Base-by-base conservation (phyloP, 2,329 filamentous ascomycete species). In the Xylaria sp. region DNA sequence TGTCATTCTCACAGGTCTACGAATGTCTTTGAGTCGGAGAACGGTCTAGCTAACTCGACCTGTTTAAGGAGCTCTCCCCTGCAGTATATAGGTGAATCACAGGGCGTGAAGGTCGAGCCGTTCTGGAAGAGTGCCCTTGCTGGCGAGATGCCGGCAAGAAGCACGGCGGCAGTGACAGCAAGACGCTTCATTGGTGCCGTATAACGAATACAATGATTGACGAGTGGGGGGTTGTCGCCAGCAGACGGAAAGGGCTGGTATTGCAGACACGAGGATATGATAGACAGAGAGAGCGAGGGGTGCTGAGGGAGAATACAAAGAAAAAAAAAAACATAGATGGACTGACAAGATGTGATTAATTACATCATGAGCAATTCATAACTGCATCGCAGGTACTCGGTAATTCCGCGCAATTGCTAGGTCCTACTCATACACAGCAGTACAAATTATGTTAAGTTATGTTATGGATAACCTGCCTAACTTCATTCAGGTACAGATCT, bases 21-120 rank as follows among this genome's bases (percentile, higher is more conserved):
- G 74, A 90, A 91, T 0, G 88, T 90, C 82, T 91, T 92, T 66
- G 88, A 91, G 78, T 91, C 89, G 15, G 81, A 78, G 70, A 91
- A 91, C 0, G 89, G 89, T 27, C 80, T 81, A 2, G 89, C 89
- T 10, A 91, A 80, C 79, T 91, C 84, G 54, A 92, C 85, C 68
- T 87, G 82, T 66, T 84, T 81, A 2, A 92, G 81, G 13, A 91
- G 82, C 0, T 90, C 86, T 54, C 89, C 89, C 69, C 88, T 83
- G 74, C 89, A 92, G 78, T 91, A 92, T 22, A 91, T 81, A 17
- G 87, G 85, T 9, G 89, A 91, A 74, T 90, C 87, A 78, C 89
- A 92, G 0, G 89, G 89, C 2, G 89, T 86, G 65, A 86, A 82
- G 45, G 88, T 80, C 2, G 84, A 85, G 70, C 87, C 89, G 76